phyloP scores from a whole-genome alignment of 208 protist genomes.

The Porcisia hertigi region DNA sequence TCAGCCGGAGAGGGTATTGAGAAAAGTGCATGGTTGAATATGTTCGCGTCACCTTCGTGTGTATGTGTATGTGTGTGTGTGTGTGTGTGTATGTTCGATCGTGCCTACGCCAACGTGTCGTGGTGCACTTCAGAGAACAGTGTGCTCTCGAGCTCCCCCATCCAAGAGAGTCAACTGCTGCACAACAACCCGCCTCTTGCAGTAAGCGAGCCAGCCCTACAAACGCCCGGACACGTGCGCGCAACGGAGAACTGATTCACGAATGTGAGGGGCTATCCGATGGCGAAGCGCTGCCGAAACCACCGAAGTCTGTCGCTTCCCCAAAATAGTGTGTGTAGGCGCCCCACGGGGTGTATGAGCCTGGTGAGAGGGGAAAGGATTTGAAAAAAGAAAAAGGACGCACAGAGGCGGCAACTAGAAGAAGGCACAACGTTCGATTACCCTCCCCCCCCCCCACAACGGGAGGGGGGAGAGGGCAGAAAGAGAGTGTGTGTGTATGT shows the following conservation, averaged over 20 bases:
- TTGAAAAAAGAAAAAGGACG: neutral
- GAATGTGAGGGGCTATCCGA: neutral
- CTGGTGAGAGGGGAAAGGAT: neutral
- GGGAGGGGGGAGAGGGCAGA: too few species aligned
- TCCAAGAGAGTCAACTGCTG: neutral
- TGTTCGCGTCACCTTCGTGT: neutral
- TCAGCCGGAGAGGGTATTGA: slow-evolving; percentile 61
- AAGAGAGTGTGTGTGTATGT: too few species aligned
- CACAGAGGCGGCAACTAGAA: neutral
- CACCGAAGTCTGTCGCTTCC: neutral
- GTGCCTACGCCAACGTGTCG: neutral
- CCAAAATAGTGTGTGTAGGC: neutral
- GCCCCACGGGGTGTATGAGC: neutral
- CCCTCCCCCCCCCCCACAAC: too few species aligned
- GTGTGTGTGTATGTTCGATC: neutral
- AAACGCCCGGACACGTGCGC: neutral
- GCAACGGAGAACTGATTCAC: neutral
- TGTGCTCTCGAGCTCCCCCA: neutral
- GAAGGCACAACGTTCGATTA: neutral
- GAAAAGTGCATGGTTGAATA: slow-evolving; percentile 12
- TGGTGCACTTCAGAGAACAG: neutral
- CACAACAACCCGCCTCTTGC: neutral
- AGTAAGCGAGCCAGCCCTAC: neutral
- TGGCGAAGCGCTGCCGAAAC: neutral
- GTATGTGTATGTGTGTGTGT: slow-evolving; percentile 1